phyloP scores from a whole-genome alignment of 805 yeast species.

The Candida odintsovae region DNA sequence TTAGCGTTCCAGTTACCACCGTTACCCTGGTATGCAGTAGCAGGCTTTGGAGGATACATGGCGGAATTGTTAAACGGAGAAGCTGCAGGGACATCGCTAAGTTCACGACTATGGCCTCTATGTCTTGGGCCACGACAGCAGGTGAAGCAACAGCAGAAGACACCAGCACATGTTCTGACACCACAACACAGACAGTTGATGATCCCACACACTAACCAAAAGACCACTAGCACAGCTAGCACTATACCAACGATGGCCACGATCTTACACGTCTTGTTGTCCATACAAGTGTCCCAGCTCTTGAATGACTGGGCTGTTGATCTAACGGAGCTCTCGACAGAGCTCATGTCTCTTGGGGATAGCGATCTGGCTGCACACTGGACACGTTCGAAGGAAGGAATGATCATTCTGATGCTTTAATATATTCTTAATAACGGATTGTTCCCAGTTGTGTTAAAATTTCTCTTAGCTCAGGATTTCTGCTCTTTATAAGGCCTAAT shows the following conservation, averaged over 20 bases:
- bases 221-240: slow-evolving; percentile 44
- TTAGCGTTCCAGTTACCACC: neutral
- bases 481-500: neutral
- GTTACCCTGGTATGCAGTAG: neutral
- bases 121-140: slow-evolving; percentile 17
- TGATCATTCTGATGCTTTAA: neutral
- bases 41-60: slow-evolving; percentile 15
- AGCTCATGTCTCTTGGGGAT: neutral
- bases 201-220: slow-evolving; percentile 54
- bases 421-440: too few species aligned
- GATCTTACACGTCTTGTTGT: slow-evolving; percentile 66
- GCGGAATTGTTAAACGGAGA: slow-evolving; percentile 15
- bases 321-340: neutral
- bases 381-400: neutral
- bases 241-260: slow-evolving; percentile 70
- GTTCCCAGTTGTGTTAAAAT: too few species aligned
- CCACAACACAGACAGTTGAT: slow-evolving; percentile 55
- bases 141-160: slow-evolving; percentile 48
- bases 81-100: slow-evolving; percentile 6
- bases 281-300: slow-evolving; percentile 78
- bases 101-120: slow-evolving; percentile 1
- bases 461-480: neutral
- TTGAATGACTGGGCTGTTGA: slow-evolving; percentile 44
- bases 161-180: slow-evolving; percentile 41
- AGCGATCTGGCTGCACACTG: neutral